Conservation (phyloP, 164 flowering plant species). For the Sextonia rubra region DNA sequence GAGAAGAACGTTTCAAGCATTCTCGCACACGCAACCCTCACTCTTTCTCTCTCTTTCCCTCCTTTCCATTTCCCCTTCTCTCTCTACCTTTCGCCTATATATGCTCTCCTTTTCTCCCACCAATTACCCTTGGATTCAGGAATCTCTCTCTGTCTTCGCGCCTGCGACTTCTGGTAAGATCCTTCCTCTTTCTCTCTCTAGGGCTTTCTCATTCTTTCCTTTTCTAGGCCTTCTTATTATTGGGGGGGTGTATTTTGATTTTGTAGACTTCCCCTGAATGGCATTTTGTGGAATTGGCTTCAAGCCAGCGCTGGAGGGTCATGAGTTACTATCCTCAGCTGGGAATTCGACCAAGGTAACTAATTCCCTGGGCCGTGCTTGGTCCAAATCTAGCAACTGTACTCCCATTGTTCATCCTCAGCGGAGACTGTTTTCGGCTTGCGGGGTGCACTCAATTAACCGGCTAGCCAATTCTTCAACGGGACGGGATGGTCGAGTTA, state of each 20-base stretch:
- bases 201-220: background rate
- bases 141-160: background rate
- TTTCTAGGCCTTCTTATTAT: background rate
- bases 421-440: background rate
- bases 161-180: background rate
- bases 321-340: constrained; percentile 15
- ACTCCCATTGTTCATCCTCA: constrained; percentile 7
- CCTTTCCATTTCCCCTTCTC: background rate
- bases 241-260: constrained; percentile 1
- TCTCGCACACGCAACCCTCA: constrained; percentile 47
- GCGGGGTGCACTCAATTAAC: constrained; percentile 6
- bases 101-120: too few species aligned
- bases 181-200: constrained; percentile 3
- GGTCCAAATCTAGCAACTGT: background rate
- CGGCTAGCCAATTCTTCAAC: background rate
- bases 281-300: constrained; percentile 41
- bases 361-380: background rate
- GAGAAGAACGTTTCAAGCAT: constrained; percentile 25
- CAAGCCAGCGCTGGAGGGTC: constrained; percentile 25
- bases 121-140: background rate
- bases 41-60: constrained; percentile 12
- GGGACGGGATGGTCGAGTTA: constrained; percentile 13
- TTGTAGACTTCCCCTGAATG: constrained; percentile 29
- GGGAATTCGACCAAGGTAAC: constrained; percentile 28
- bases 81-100: background rate